Percentiles rank a stretch among this genome's conserved stretches.
These are phyloP conservation scores for Microcos paniculata DNA, from an alignment of 345 rosid genomes.

Conservation along the genomic window DNA sequence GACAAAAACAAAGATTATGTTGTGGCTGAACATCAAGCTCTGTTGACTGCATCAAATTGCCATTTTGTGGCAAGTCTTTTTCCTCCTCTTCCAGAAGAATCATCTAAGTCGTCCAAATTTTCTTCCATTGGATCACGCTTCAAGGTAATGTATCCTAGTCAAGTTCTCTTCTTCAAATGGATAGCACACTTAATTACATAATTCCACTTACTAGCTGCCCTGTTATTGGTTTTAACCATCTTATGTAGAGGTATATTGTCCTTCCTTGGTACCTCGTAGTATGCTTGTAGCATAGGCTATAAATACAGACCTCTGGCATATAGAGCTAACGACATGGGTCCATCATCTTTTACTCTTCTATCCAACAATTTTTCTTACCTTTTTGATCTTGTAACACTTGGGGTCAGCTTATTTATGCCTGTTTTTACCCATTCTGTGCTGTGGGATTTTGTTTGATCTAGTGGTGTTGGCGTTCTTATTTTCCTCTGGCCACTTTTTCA, in stretches of 20 bases:
- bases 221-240: not conserved
- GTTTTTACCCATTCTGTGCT: not conserved
- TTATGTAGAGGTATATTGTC: not conserved
- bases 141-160: slow-evolving; percentile 40
- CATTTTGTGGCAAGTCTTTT: slow-evolving; percentile 67
- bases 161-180: not conserved
- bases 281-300: not conserved
- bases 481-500: not conserved
- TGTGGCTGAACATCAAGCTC: slow-evolving; percentile 79
- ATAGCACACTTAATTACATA: not conserved
- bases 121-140: slow-evolving; percentile 79
- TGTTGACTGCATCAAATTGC: slow-evolving; percentile 59
- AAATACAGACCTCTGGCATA: not conserved
- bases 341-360: not conserved
- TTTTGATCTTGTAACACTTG: not conserved
- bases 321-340: not conserved
- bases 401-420: not conserved
- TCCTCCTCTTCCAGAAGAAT: slow-evolving; percentile 69
- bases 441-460: not conserved
- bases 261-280: not conserved
- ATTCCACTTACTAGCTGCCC: not conserved
- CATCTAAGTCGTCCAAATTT: slow-evolving; percentile 75
- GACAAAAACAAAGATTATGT: slow-evolving; percentile 82
- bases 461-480: not conserved
- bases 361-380: not conserved